Conservation (phyloP, 768 basidiomycete genomes). For the Asterophora lycoperdoides region DNA sequence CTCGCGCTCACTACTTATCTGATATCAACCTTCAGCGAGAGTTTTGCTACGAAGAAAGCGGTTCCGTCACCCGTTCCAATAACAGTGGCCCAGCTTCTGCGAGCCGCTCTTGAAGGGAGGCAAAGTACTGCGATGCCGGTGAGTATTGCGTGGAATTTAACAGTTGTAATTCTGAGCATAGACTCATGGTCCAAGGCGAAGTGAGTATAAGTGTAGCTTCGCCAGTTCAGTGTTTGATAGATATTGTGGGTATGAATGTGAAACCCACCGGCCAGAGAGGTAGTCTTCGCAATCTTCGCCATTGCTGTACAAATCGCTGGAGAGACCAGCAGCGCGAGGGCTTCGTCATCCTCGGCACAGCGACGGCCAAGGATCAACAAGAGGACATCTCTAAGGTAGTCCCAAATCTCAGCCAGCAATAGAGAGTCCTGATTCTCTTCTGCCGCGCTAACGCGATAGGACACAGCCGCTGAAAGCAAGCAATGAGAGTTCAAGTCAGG, state of each 20-base stretch:
- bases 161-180: slow-evolving; percentile 36
- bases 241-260: not conserved
- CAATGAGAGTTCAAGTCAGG: not conserved
- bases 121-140: slow-evolving; percentile 20
- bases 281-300: slow-evolving; percentile 29
- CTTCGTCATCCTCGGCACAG: slow-evolving; percentile 43
- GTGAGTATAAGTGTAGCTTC: slow-evolving; percentile 25
- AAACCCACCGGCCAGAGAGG: slow-evolving; percentile 24
- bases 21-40: not conserved
- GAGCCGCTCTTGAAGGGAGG: slow-evolving; percentile 30
- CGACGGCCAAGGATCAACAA: slow-evolving; percentile 44
- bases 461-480: slow-evolving; percentile 39
- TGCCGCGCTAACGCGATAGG: slow-evolving; percentile 36
- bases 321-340: slow-evolving; percentile 45
- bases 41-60: not conserved
- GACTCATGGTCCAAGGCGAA: slow-evolving; percentile 50
- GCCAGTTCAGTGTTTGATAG: not conserved
- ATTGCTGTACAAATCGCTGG: slow-evolving; percentile 51
- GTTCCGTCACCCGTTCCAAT: slow-evolving; percentile 24
- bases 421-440: slow-evolving; percentile 29
- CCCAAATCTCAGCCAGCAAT: slow-evolving; percentile 48
- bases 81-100: slow-evolving; percentile 20
- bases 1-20: not conserved
- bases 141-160: slow-evolving; percentile 19
- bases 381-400: slow-evolving; percentile 46